Conservation (phyloP, 306 rosid genomes). For the Rubus idaeus region DNA sequence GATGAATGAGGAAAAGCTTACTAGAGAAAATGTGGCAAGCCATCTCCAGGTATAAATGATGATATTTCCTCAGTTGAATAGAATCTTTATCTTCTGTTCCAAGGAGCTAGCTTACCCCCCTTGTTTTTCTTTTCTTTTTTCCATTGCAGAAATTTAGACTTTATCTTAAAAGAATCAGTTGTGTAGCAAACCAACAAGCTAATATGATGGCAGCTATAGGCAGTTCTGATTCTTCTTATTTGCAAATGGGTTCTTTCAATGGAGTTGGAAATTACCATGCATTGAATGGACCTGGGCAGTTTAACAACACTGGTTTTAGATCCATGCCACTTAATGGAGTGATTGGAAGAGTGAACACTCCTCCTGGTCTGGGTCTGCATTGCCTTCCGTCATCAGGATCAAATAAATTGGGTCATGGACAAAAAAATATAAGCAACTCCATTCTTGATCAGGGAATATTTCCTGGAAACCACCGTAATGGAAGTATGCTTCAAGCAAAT, state of each 20-base stretch:
- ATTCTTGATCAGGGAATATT: conserved; percentile 43
- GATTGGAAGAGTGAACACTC: conserved; percentile 70
- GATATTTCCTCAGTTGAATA: conserved; percentile 16
- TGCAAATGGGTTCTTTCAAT: conserved; percentile 55
- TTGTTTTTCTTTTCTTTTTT: conserved; percentile 5
- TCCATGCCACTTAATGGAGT: conserved; percentile 68
- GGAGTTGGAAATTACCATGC: conserved; percentile 59
- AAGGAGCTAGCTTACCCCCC: conserved; percentile 15
- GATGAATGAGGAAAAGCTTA: conserved; percentile 94
- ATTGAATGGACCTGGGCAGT: conserved; percentile 56
- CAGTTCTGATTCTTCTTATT: conserved; percentile 68
- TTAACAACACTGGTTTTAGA: conserved; percentile 51
- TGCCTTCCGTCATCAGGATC: conserved; percentile 66
- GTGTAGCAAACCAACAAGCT: conserved; percentile 88
- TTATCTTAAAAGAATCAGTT: conserved; percentile 83
- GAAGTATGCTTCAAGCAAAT: conserved; percentile 50
- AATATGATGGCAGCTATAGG: conserved; percentile 84
- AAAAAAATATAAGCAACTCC: conserved; percentile 37
- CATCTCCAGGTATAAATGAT: conserved; percentile 82
- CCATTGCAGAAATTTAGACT: conserved; percentile 90
- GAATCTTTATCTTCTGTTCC: conserved; percentile 17
- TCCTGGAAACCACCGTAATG: conserved; percentile 46
- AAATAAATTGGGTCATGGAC: conserved; percentile 59
- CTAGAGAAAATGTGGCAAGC: conserved; percentile 97
- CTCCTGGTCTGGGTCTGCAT: conserved; percentile 56